Evolutionary conservation across 2,329 filamentous ascomycete genomes (phyloP), one percentile per base, ranked within the genome.

Genomic region (Capronia coronata): DNA sequence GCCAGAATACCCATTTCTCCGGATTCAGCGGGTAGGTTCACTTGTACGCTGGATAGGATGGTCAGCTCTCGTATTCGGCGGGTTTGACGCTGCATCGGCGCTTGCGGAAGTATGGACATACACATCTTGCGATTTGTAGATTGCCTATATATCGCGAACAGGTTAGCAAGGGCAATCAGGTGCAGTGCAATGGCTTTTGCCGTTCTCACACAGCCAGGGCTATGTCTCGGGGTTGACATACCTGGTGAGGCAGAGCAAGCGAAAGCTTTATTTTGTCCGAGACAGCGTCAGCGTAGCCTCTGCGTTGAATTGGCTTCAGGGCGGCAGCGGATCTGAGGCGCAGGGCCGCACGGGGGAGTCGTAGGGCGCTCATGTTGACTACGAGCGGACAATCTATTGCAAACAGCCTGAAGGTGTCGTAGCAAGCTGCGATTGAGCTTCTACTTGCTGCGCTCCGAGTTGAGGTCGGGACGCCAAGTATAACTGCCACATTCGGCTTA

Each of bases 1-100:
- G 93, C 93, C 68, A 98, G 86, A 65, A 98, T 85, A 86, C 93
- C 93, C 93, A 98, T 98, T 65, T 97, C 93, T 71, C 93, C 93
- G 57, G 90, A 94, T 73, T 95, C 93, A 67, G 93, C 93, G 70
- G 93, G 86, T 67, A 98, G 84, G 82, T 98, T 98, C 78, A 98
- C 93, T 78, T 98, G 93, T 67, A 97, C 83, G 68, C 75, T 77
- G 61, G 49, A 62, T 75, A 82, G 71, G 41, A 3, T 22, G 30
- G 48, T 55, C 41, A 54, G 51, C 43, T 43, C 21, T 41, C 25
- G 27, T 37, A 25, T 29, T 30, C 16, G 23, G 25, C 11, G 11
- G 16, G 43, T 6, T 43, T 32, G 16, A 35, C 14, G 23, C 27
- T 42, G 44, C 34, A 38, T 52, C 34, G 44, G 49, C 14, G 19